Percentiles rank a stretch among this genome's conserved stretches.
These are phyloP conservation scores for Ganoderma lingzhi DNA, from an alignment of 1,284 basidiomycete genomes.

Conservation along the genomic window DNA sequence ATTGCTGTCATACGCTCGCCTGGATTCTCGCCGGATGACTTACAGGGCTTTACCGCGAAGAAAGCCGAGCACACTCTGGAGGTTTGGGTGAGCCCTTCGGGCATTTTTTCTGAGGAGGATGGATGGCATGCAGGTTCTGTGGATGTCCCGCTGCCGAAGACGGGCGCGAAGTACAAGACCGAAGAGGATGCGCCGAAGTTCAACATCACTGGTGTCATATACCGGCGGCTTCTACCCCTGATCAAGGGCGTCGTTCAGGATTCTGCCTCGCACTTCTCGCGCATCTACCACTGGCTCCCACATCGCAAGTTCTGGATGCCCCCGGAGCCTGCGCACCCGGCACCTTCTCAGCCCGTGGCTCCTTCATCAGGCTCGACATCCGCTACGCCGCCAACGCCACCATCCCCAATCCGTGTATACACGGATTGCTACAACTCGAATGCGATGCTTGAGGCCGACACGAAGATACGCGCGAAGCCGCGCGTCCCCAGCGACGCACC, in stretches of 20 bases:
- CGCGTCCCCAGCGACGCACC: conserved; percentile 22
- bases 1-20: conserved; percentile 3
- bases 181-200: conserved; percentile 37
- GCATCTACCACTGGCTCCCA: conserved; percentile 7
- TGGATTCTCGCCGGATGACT: conserved; percentile 34
- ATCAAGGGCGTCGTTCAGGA: neutral
- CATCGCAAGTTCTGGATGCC: neutral
- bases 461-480: conserved; percentile 19
- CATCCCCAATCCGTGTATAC: conserved; percentile 22
- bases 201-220: conserved; percentile 28
- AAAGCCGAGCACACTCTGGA: conserved; percentile 29
- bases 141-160: conserved; percentile 8
- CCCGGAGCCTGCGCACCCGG: neutral
- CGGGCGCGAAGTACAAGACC: conserved; percentile 20
- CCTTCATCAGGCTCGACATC: neutral
- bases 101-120: conserved; percentile 20
- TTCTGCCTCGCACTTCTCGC: neutral
- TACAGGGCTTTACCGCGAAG: conserved; percentile 26
- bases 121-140: conserved; percentile 33
- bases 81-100: neutral
- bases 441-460: conserved; percentile 32
- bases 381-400: too few species aligned
- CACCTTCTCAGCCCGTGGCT: neutral
- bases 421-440: conserved; percentile 33
- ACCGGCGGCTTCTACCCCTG: neutral